A percentile compares a stretch with the other conserved stretches of the same genome.
phyloP scores from a whole-genome alignment of 108 stramenopile genomes.

The Cyclotella baltica region DNA sequence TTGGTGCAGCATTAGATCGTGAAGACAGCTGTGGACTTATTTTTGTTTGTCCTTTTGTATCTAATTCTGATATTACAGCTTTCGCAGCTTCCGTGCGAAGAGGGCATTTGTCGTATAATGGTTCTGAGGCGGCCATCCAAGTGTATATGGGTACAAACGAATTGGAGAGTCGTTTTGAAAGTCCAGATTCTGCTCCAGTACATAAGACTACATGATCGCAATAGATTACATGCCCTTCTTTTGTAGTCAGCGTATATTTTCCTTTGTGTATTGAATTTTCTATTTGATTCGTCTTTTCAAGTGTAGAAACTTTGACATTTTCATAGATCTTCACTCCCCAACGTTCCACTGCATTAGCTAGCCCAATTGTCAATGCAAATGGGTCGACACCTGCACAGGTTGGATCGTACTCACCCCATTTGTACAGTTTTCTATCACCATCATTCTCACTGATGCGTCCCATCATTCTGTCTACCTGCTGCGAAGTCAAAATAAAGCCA shows the following conservation, averaged over 20 bases:
- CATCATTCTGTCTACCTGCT: conserved; percentile 39
- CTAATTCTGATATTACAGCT: background rate
- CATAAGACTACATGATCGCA: conserved; percentile 55
- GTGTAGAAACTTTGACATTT: conserved; percentile 14
- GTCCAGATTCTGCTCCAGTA: conserved; percentile 28
- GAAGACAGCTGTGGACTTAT: background rate
- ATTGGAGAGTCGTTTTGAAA: conserved; percentile 25
- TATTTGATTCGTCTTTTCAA: conserved; percentile 13
- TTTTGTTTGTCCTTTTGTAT: background rate
- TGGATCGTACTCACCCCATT: conserved; percentile 45
- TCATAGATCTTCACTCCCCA: conserved; percentile 47
- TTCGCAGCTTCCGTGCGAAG: conserved; percentile 16
- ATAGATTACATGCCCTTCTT: conserved; percentile 16
- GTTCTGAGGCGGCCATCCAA: conserved; percentile 47
- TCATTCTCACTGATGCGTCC: conserved; percentile 5
- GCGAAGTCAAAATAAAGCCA: conserved; percentile 13
- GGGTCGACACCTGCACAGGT: conserved; percentile 41
- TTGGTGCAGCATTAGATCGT: conserved; percentile 11
- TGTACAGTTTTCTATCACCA: conserved; percentile 20
- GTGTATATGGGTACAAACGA: conserved; percentile 49
- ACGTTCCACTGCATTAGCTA: conserved; percentile 37
- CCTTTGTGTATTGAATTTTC: conserved; percentile 6
- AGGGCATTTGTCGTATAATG: conserved; percentile 30
- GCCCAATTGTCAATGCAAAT: conserved; percentile 33
- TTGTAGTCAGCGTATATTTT: conserved; percentile 32